Evolutionary conservation across 2,329 filamentous ascomycete species (phyloP).

Genomic region (Ilyonectria sp.): DNA sequence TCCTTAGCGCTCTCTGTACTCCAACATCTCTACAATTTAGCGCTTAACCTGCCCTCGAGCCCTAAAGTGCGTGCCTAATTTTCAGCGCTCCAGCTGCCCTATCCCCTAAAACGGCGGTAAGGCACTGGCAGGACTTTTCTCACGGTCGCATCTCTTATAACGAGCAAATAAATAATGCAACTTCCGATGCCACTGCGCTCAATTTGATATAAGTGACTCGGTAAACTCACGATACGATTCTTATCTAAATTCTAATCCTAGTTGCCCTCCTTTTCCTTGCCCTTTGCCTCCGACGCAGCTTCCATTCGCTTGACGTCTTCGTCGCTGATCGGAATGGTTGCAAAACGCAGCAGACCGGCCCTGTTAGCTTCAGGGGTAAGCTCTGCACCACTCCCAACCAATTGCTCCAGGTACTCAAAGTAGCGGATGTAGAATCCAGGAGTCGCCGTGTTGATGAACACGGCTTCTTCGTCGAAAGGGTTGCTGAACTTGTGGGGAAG

Average conservation of each 20-base stretch:
- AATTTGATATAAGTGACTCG: neutral
- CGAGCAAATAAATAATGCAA: neutral
- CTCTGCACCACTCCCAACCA: slow-evolving; percentile 37
- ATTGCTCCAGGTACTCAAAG: slow-evolving; percentile 40
- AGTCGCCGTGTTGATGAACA: slow-evolving; percentile 44
- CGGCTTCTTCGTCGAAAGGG: slow-evolving; percentile 43
- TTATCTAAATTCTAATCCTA: neutral
- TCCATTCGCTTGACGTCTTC: slow-evolving; percentile 36
- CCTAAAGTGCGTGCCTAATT: too few species aligned
- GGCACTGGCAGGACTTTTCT: too few species aligned
- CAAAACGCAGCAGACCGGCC: slow-evolving; percentile 37
- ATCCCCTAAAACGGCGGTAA: too few species aligned
- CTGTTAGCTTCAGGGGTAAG: slow-evolving; percentile 38
- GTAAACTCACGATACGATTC: neutral
- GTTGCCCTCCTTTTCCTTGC: neutral
- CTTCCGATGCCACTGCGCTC: neutral
- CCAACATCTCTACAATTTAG: too few species aligned
- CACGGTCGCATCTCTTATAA: too few species aligned
- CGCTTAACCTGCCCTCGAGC: too few species aligned
- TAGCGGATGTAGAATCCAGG: slow-evolving; percentile 43
- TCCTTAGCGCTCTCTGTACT: too few species aligned
- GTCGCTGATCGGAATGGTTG: slow-evolving; percentile 34
- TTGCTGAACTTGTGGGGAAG: slow-evolving; percentile 46
- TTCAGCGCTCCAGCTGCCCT: too few species aligned
- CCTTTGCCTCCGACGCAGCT: neutral